Base-by-base conservation (phyloP, 768 basidiomycete genomes). In the Hygrocybe coccinea region DNA sequence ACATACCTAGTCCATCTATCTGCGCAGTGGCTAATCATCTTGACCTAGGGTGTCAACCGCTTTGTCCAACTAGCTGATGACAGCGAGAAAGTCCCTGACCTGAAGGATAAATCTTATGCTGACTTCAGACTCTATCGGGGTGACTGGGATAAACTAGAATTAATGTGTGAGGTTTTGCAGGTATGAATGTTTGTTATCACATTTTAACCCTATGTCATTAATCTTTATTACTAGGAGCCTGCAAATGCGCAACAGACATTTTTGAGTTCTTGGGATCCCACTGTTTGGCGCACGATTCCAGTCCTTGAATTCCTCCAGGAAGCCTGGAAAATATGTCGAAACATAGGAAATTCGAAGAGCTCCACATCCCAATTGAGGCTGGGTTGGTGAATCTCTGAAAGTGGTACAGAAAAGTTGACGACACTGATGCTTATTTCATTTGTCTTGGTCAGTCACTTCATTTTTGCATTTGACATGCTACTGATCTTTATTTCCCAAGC, bases 271-370 rank as follows among this genome's bases (percentile, higher is more conserved):
- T n/a, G 11, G 17, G 45, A 24, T 2, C 62, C 58, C 11, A 59
- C 62, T 17, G 62, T 59, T 8, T 62, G 62, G 58, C 43, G 25
- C 14, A 62, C 55, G 15, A 59, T 62, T 39, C 62, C 62, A 36
- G 39, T 46, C 14, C 58, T 62, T 9, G 34, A 62, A 55, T 62
- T 58, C 41, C 54, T 62, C n/a, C 59, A 56, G 43, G 36, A 62
- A 52, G 38, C 36, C 14, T 62, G 56, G 57, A 58, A 37, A 54
- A 22, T 25, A 63, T 56, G 62, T 46, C 55, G 33, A 25, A 41
- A 29, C 43, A 41, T 11, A 43, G 43, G 12, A 61, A 49, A 46
- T 61, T 60, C 45, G 8, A 37, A 53, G 45, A 46, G 34, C 36
- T 61, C 21, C 25, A 29, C 17, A n/a, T 35, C 34, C 51, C 54